Evolutionary conservation across 106 monocot species (phyloP), one percentile per base, ranked within the genome.

Genomic region (Dactylorhiza incarnata): DNA sequence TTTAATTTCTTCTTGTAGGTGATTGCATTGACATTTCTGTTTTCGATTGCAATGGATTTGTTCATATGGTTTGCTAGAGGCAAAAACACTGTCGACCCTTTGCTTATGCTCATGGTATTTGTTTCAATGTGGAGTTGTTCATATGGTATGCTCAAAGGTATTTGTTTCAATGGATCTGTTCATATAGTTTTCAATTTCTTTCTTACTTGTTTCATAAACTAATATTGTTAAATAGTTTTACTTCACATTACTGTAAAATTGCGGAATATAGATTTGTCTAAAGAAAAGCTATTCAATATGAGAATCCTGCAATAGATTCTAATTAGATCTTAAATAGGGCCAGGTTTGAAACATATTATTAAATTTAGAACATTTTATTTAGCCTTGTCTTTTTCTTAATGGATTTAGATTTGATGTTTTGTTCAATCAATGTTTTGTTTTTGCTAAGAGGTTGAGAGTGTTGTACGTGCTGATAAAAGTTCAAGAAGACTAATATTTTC

Each of bases 11-110:
- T 65, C 48, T 63, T 87, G 61, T 52, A 97, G 97, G 97, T 89
- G 63, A 82, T 91, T 79, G 46, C 85, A 51, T 78, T 97, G 74
- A 85, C 83, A 69, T 97, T 97, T 88, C 74, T 88, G 55, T 87
- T 89, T 48, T 88, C 89, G 93, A 75, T 89, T 48, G 76, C 83
- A 55, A 91, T 91, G 77, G 81, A 93, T 48, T 63, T 89, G 24
- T 84, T 94, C 58, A 94, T 97, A 23, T 97, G 91, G 93, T 49
- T 83, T 78, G 97, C 93, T 43, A 84, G 84, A 88, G 91, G 87
- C 10, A 79, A 83, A 86, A 94, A 91, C 85, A 89, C 89, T 74
- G 86, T 91, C 73, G 82, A 97, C 79, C 89, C 93, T 45, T 93
- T 80, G 48, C 87, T 97, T 59, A 15, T 97, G 84, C 81, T 89